Base-by-base conservation (phyloP, 202 grass and related monocot genomes). In the Carex sylvatica region DNA sequence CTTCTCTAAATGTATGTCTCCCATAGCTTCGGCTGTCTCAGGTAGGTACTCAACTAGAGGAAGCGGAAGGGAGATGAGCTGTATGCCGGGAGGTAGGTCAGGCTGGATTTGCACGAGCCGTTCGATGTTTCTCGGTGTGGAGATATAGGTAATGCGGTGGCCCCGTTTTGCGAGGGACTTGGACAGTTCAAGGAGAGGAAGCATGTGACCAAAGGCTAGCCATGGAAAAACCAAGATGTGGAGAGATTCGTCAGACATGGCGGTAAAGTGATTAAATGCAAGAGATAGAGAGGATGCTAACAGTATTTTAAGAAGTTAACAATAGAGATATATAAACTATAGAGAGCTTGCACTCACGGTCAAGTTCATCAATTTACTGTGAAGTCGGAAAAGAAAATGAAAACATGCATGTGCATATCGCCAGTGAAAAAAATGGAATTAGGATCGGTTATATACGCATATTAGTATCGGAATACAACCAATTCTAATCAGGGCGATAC, bases 161-260 rank as follows among this genome's bases (percentile, higher is more conserved):
- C 85, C 85, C 3, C 70, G 51, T 1, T 22, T 66, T 46, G 77
- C 77, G 1, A 90, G 81, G 51, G 81, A 80, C 36, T 84, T 84
- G 74, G 88, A 80, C 0, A 90, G 84, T 65, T 90, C 81, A 1
- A 90, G 82, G 77, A 54, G 74, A 1, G 88, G 86, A 26, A 85
- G 76, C 82, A 88, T 85, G 83, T 91, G 88, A 4, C 86, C 89
- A 73, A 91, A 91, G 10, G 89, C 83, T 26, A 87, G 83, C 89
- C 89, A 83, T 22, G 88, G 88, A 55, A 90, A 90, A 15, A 86
- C 56, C 53, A 90, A 56, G 36, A 90, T 79, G 33, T 81, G 52
- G 30, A 90, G 78, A 9, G 60, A 65, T 14, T 6, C 65, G 0
- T 20, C 60, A 2, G 26, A 68, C 78, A 81, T 81, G 30, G 55